Conservation (phyloP, 768 basidiomycete species). For the Rubroboletus satanas region DNA sequence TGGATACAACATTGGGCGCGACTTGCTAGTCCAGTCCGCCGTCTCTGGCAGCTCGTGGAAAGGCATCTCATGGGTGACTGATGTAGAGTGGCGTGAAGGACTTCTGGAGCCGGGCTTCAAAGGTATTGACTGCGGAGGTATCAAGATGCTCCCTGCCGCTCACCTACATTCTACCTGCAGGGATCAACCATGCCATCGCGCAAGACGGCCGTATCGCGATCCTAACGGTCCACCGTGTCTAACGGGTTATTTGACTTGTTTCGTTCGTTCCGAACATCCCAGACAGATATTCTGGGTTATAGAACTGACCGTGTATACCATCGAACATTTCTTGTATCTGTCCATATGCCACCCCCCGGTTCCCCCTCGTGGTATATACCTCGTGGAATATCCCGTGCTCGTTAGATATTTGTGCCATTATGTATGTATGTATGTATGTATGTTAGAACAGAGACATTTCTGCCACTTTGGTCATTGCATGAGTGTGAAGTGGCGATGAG, state of each 20-base stretch:
- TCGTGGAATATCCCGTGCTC: background rate
- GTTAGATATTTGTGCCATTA: background rate
- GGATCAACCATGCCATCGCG: slow-evolving; percentile 75
- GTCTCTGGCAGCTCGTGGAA: slow-evolving; percentile 56
- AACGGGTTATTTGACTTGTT: slow-evolving; percentile 1
- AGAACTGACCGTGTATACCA: slow-evolving; percentile 15
- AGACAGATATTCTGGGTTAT: background rate
- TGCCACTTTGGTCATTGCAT: background rate
- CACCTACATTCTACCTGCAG: slow-evolving; percentile 34
- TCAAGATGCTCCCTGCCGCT: background rate
- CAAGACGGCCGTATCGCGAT: slow-evolving; percentile 83
- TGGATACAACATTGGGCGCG: slow-evolving; percentile 81
- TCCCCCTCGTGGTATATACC: slow-evolving; percentile 11
- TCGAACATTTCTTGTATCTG: background rate
- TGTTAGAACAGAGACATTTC: background rate
- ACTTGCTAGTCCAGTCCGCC: slow-evolving; percentile 71
- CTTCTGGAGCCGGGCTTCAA: slow-evolving; percentile 64
- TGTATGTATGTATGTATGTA: slow-evolving; percentile 6
- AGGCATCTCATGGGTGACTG: slow-evolving; percentile 69
- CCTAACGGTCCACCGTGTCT: slow-evolving; percentile 58
- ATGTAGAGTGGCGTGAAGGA: slow-evolving; percentile 71
- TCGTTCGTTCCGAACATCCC: background rate
- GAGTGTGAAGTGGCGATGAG: background rate
- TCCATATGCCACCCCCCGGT: slow-evolving; percentile 1
- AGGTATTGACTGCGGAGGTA: slow-evolving; percentile 40